Conservation (phyloP, 257 asterid species). For the Ballota nigra region DNA sequence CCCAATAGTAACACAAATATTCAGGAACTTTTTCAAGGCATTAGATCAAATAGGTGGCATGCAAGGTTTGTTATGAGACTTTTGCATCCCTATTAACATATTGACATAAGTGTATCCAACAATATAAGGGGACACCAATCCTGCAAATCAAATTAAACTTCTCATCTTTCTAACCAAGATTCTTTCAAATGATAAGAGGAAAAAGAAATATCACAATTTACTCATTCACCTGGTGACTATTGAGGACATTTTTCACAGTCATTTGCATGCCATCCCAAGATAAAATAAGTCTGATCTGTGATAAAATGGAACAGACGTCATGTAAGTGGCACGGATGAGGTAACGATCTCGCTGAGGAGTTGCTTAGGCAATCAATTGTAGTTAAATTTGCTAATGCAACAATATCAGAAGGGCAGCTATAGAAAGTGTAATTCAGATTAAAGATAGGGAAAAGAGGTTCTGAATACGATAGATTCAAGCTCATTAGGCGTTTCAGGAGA, state of each 20-base stretch:
- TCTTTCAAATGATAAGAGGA: too few species aligned
- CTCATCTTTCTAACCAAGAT: not conserved
- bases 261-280: not conserved
- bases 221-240: not conserved
- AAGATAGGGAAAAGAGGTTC: not conserved
- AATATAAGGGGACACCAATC: not conserved
- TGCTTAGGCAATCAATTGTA: slow-evolving; percentile 24
- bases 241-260: slow-evolving; percentile 11
- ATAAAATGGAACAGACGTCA: slow-evolving; percentile 26
- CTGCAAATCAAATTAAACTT: slow-evolving; percentile 21
- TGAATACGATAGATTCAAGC: slow-evolving; percentile 2
- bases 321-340: slow-evolving; percentile 20
- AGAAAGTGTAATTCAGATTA: slow-evolving; percentile 23
- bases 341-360: slow-evolving; percentile 21
- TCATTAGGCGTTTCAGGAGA: slow-evolving; percentile 26
- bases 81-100: too few species aligned
- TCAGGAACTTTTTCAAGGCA: too few species aligned
- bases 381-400: not conserved
- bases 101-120: too few species aligned
- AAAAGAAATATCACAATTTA: not conserved
- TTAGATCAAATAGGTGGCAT: too few species aligned
- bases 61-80: too few species aligned
- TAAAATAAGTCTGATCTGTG: slow-evolving; percentile 21
- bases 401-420: slow-evolving; percentile 22
- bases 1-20: too few species aligned